Evolutionary conservation across 2,329 filamentous ascomycete genomes (phyloP), one percentile per base, ranked within the genome.

Genomic region (Waltergamsia citrina): DNA sequence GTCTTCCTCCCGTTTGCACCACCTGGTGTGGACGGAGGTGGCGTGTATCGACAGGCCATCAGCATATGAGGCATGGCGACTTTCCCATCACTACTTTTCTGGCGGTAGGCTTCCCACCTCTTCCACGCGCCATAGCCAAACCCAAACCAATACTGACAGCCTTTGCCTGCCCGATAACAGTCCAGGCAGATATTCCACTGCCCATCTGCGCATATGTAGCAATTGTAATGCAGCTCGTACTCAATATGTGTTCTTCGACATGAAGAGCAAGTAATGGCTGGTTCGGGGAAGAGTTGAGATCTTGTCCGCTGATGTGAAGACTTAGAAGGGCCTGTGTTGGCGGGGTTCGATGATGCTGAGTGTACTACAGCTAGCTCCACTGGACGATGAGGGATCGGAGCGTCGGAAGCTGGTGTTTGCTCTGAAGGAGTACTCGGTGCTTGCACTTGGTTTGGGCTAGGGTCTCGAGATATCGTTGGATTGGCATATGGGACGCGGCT

Each of bases 81-180:
- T 15, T 62, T 53, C 6, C 56, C 56, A n/a, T 54, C 27, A 16
- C 21, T 15, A 11, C 12, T 23, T 17, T 31, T 48, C 19, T 56
- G 54, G 14, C 59, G 59, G 14, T 59, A 53, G 46, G 65, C 65
- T 38, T 83, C 76, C 66, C 82, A 90, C 39, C 71, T 76, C 29
- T 61, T 61, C 60, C 76, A 74, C 0, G 85, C 86, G 5, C 72
- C 71, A 45, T 81, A 69, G 4, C 85, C 85, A 52, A 95, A 94
- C 2, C 90, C 88, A 45, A 81, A 87, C 86, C 87, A 95, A 51
- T 92, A 75, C 14, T 76, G 66, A 52, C 90, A 96, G 9, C 88
- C 88, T 48, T 74, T 74, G 7, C 81, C 80, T 10, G 63, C 53
- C 19, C 85, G 78, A 53, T 93, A 95, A 60, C 90, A 96, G 42